These are phyloP conservation scores for Aspergillus caelatus DNA, from an alignment of 2,329 filamentous ascomycete genomes.

Conservation along the genomic window DNA sequence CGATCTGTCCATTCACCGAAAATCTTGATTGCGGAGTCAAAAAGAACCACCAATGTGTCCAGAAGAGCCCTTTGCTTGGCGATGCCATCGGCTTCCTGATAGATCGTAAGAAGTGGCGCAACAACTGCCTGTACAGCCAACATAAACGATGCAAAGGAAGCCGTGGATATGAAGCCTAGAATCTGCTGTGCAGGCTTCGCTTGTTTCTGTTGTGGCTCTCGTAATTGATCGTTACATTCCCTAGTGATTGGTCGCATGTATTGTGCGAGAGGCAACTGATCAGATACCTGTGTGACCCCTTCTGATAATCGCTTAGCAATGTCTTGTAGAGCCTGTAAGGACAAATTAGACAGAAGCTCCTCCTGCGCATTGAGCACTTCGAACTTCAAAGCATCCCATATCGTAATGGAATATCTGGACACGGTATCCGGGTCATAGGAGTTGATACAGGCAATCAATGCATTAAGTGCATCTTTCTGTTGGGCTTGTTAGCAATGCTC, in stretches of 20 bases:
- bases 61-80: conserved; percentile 65
- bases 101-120: conserved; percentile 61
- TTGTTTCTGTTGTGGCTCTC: conserved; percentile 70
- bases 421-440: conserved; percentile 63
- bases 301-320: conserved; percentile 60
- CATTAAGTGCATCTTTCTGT: conserved; percentile 65
- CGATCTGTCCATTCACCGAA: conserved; percentile 59
- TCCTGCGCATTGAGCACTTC: conserved; percentile 70
- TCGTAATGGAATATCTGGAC: conserved; percentile 64
- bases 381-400: conserved; percentile 71
- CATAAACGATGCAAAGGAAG: conserved; percentile 58
- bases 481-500: conserved; percentile 20
- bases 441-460: conserved; percentile 62
- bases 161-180: conserved; percentile 57
- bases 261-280: conserved; percentile 49
- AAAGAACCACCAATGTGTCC: conserved; percentile 61
- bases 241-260: conserved; percentile 65
- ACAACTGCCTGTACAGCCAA: conserved; percentile 59
- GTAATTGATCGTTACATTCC: conserved; percentile 69
- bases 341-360: conserved; percentile 64
- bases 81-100: conserved; percentile 63
- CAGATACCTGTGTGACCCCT: conserved; percentile 40
- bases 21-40: conserved; percentile 60
- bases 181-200: conserved; percentile 67
- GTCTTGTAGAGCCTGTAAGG: conserved; percentile 57